Base-by-base conservation (phyloP, 2,329 filamentous ascomycete genomes). In the Fusarium drepaniforme region DNA sequence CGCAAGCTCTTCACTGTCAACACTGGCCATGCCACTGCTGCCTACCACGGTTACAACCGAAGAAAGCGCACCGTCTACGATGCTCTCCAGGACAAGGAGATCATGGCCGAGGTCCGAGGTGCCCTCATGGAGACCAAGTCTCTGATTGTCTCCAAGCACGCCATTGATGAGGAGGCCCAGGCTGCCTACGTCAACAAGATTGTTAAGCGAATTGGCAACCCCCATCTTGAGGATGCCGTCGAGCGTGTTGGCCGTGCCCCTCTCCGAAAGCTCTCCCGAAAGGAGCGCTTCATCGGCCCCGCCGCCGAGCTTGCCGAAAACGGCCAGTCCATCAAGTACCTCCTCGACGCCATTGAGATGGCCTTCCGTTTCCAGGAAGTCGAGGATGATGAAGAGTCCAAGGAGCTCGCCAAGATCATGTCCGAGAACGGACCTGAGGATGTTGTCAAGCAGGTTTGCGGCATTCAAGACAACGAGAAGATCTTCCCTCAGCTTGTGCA, bases 1-100 rank as follows among this genome's bases (percentile, higher is more conserved):
- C 96, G 97, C 85, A 99, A 99, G 90, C 92, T 99, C 75, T 99
- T 96, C 89, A 99, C 97, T 25, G 96, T 99, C 90, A 99, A 99
- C 90, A 99, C 97, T 25, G 94, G 95, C 66, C 97, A 99, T 83
- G 97, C 97, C 70, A 97, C 96, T 9, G 96, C 96, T 23, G 96
- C 97, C 70, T 98, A 98, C 90, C 96, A 97, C 84, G 96, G 96
- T 66, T 94, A 97, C 89, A 90, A 95, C 86, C 90, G 92, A 76
- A 92, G 94, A 81, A 96, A 97, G 89, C 89, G 90, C 81, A 97
- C 93, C 71, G 95, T 99, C 77, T 94, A 97, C 82, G 96, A 98
- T 79, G 93, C 96, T 11, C 90, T 98, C 75, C 90, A 91, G 72
- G 95, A 98, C 82, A 88, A 91, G 81, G 89, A 92, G 80, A 97